Evolutionary conservation across 768 basidiomycete species (phyloP).

Genomic region (Tylopilus felleus): DNA sequence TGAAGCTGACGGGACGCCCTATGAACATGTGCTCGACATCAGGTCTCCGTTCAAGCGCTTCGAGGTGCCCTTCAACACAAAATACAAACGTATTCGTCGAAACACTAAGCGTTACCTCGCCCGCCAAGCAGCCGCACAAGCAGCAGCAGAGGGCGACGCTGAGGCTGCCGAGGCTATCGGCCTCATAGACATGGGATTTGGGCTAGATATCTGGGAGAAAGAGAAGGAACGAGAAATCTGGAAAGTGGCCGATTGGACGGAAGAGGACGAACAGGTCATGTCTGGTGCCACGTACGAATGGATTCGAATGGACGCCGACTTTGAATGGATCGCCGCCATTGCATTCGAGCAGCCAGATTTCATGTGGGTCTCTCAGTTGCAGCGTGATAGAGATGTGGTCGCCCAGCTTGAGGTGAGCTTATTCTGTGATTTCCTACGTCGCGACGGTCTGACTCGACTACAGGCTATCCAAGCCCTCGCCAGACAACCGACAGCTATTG

Average conservation of each 20-base stretch:
- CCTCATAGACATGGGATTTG: slow-evolving; percentile 92
- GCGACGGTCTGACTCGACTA: slow-evolving; percentile 10
- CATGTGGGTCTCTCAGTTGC: slow-evolving; percentile 97
- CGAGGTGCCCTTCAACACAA: slow-evolving; percentile 97
- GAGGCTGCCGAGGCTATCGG: slow-evolving; percentile 93
- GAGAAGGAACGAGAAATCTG: slow-evolving; percentile 89
- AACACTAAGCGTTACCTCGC: slow-evolving; percentile 96
- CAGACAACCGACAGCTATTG: slow-evolving; percentile 77
- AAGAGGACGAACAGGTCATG: slow-evolving; percentile 93
- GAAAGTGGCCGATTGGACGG: slow-evolving; percentile 98
- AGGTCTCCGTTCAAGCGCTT: slow-evolving; percentile 85
- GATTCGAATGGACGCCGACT: slow-evolving; percentile 98
- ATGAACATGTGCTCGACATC: slow-evolving; percentile 96
- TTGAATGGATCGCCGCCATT: slow-evolving; percentile 96
- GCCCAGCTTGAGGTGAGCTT: slow-evolving; percentile 88
- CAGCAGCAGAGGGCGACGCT: slow-evolving; percentile 86
- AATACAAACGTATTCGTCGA: slow-evolving; percentile 93
- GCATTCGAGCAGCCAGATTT: slow-evolving; percentile 95
- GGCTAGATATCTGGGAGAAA: slow-evolving; percentile 94
- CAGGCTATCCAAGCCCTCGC: slow-evolving; percentile 90
- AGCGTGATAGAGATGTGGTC: slow-evolving; percentile 93
- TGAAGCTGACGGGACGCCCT: slow-evolving; percentile 98
- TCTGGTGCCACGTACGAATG: slow-evolving; percentile 97
- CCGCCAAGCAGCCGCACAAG: slow-evolving; percentile 87
- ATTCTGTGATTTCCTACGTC: not conserved